phyloP scores from a whole-genome alignment of 1,139 yeast species.

The Meyerozyma elateridarum region DNA sequence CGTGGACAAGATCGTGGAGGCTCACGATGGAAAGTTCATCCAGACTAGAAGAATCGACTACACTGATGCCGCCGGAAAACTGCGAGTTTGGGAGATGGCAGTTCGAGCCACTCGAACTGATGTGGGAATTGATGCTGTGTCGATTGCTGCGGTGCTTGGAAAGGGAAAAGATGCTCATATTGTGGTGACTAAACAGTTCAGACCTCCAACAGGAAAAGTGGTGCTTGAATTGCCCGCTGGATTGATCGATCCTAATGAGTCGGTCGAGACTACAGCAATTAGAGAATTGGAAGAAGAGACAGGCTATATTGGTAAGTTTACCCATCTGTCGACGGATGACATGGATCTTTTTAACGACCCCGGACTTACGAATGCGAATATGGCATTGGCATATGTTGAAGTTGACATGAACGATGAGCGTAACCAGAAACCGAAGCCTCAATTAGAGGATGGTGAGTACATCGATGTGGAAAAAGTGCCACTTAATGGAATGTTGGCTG shows the following conservation, averaged over 20 bases:
- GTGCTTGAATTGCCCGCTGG: conserved; percentile 97
- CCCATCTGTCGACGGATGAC: conserved; percentile 43
- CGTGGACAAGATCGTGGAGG: conserved; percentile 25
- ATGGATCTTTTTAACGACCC: conserved; percentile 73
- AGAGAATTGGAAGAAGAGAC: conserved; percentile 91
- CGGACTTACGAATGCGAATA: conserved; percentile 87
- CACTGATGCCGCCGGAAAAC: conserved; percentile 60
- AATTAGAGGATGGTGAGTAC: conserved; percentile 84
- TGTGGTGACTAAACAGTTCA: conserved; percentile 78
- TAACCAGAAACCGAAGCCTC: conserved; percentile 64
- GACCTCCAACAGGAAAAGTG: conserved; percentile 87
- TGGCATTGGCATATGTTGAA: conserved; percentile 73
- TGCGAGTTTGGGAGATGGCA: conserved; percentile 86
- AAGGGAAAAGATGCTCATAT: conserved; percentile 44
- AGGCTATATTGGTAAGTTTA: conserved; percentile 69
- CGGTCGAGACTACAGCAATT: conserved; percentile 72
- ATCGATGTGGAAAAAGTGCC: conserved; percentile 78
- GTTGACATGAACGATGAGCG: conserved; percentile 65
- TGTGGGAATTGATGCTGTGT: conserved; percentile 81
- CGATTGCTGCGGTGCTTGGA: conserved; percentile 64
- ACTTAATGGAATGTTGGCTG: conserved; percentile 50
- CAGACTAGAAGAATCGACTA: conserved; percentile 59
- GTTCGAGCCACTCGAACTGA: conserved; percentile 73
- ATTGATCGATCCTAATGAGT: conserved; percentile 77
- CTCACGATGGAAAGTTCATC: conserved; percentile 40